Conservation (phyloP, 2,329 filamentous ascomycete species). For the Colletotrichum scovillei region DNA sequence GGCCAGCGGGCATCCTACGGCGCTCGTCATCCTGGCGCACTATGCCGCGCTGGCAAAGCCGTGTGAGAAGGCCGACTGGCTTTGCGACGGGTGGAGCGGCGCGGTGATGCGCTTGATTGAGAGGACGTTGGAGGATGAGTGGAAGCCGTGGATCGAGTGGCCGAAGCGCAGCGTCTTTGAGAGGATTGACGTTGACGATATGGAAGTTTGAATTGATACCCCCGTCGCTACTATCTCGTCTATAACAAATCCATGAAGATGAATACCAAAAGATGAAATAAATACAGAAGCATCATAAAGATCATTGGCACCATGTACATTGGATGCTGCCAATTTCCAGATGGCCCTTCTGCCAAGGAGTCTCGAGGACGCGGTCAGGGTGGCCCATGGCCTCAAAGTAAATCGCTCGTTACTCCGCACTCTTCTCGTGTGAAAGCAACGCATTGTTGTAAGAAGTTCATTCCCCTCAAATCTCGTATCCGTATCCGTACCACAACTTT, state of each 20-base stretch:
- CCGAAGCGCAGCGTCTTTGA: slow-evolving; percentile 34
- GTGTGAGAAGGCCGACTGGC: slow-evolving; percentile 21
- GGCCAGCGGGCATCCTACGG: slow-evolving; percentile 26
- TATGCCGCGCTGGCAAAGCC: slow-evolving; percentile 31
- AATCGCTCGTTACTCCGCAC: not conserved
- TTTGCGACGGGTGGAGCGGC: slow-evolving; percentile 33
- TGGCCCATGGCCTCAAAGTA: not conserved
- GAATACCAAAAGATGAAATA: not conserved
- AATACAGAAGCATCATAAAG: no score
- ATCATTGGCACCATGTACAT: no score
- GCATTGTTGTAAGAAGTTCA: not conserved
- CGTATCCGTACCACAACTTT: not conserved
- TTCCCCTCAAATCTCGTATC: not conserved
- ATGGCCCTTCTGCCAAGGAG: not conserved
- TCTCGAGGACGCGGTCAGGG: not conserved
- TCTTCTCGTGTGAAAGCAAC: not conserved
- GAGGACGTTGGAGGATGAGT: slow-evolving; percentile 20
- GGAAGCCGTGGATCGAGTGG: slow-evolving; percentile 36
- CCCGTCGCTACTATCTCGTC: not conserved
- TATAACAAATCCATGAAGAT: not conserved
- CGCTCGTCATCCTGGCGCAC: slow-evolving; percentile 38
- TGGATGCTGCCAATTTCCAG: not conserved
- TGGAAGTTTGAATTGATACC: slow-evolving; percentile 23
- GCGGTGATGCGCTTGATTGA: slow-evolving; percentile 34
- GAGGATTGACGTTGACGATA: slow-evolving; percentile 35